Base-by-base conservation (phyloP, 805 yeast genomes). In the Barnettozyma californica region DNA sequence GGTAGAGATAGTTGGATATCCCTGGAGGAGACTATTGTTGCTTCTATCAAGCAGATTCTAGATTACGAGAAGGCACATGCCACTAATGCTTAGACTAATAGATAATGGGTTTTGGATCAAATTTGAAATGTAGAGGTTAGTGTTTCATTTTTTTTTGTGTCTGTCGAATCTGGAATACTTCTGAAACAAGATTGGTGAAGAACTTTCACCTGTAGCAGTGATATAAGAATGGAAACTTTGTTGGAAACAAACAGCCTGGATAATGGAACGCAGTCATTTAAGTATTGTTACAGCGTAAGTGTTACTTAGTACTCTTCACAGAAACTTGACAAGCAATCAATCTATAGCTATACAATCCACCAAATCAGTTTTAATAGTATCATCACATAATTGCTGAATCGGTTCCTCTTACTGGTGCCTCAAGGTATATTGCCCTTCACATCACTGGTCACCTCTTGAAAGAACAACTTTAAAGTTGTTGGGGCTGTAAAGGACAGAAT, bases 371-470 rank as follows among this genome's bases (percentile, higher is more conserved):
- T 8, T 23, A 23, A 23, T 5, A 23, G 25, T 8, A 23, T 23
- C n/a, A n/a, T n/a, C 8, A 10, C 7, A 3, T 26, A 26, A 33
- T 33, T 18, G 8, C n/a, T 18, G 16, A 9, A 8, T 14, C 29
- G 19, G 20, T 75, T 13, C 62, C 75, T 16, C 63, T 75, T 25
- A 68, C 78, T 4, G 80, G 80, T 10, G 76, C 76, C 13, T 69
- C 77, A 13, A 78, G 81, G 7, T 76, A 65, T 53, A 68, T 75
- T 46, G 80, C 79, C 13, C 67, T 70, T 40, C 79, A 76, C 54
- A 63, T 73, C 41, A 57, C 69, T 37, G 59, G 68, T 43, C 58
- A 54, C 21, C 65, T 77, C 31, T 52, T 77, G 21, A 55, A 60
- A 2, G 62, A n/a, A 68, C 43, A 70, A 69, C 18, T 75, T 67